Evolutionary conservation across 2,329 filamentous ascomycete genomes (phyloP), one percentile per base, ranked within the genome.

Genomic region (Trichoderma asperellum): DNA sequence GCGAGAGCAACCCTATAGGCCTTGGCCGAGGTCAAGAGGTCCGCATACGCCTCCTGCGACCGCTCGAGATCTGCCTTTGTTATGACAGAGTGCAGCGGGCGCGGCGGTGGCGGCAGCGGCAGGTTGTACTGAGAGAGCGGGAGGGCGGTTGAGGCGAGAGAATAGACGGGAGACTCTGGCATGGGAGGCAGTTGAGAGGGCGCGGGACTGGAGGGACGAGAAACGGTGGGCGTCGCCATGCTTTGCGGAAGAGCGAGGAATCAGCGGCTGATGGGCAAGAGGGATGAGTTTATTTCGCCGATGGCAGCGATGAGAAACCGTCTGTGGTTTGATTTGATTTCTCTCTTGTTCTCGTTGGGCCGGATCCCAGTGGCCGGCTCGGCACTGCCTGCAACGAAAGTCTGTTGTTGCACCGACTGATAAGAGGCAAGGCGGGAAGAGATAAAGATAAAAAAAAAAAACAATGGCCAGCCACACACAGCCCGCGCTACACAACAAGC

Each of bases 141-240:
- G 74, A 88, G 87, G 40, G 87, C 83, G 21, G 88, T 90, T 52
- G 87, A 89, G 69, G 88, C 86, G 76, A 89, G 84, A 16, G 88
- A 89, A 77, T 87, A 89, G 29, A 88, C 85, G 52, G 88, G 88
- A 21, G 88, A 90, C n/a, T 80, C 79, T 6, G 88, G 88, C n/a
- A 90, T 82, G 1, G 86, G 85, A 21, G 87, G 87, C 0, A 89
- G 80, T 72, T 86, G 83, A n/a, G 85, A 87, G 11, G 83, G 85
- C 40, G 85, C 82, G 40, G 86, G 86, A 32, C 86, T 85, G 43
- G 79, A 79, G 35, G 81, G 78, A 65, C 80, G 78, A 65, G 79
- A 79, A 43, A 73, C 59, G 47, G 37, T 55, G 37, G 65, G 66
- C 43, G 69, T 66, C 52, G 61, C 68, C 68, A 69, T 69, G 58